Base-by-base conservation (phyloP, 192 early-diverging fungal species). In the Ambispora gerdemannii region DNA sequence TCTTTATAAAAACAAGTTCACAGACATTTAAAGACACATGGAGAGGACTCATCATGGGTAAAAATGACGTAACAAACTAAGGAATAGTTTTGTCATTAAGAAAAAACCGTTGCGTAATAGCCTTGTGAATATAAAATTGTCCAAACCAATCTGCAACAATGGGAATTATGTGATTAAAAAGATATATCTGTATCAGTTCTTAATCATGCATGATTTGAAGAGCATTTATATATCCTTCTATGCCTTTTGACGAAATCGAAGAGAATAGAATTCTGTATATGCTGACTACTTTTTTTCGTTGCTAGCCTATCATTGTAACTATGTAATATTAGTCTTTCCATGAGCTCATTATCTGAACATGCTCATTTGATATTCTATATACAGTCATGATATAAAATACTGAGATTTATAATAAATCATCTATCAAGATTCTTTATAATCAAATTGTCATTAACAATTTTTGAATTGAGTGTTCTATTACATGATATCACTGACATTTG, bases 381-480 rank as follows among this genome's bases (percentile, higher is more conserved):
- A 33, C 31, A 22, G 17, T 62, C 13, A 34, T 63, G 3, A 38
- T 63, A 35, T 36, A 7, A 13, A 63, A 63, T 28, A 63, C 60
- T 24, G n/a, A 63, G 60, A 33, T 63, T 63, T 63, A 20, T 24
- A 34, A 63, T 63, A 63, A 63, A 63, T 38, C 33, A n/a, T 63
- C 28, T 28, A 34, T 63, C 60, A 63, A 63, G 60, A 63, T 63
- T 30, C 15, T 63, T 63, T 3, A 34, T 38, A 63, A 63, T 63
- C 60, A 31, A 38, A 7, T 63, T 4, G 6, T 15, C 24, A 63
- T 63, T n/a, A 19, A 63, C 36, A 3, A 63, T 32, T 34, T 34
- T 63, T 34, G 33, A 34, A 63, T 63, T 63, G 36, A n/a, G n/a
- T n/a, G n/a, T n/a, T n/a, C n/a, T n/a, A n/a, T n/a, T n/a, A n/a